Evolutionary conservation across 495 filamentous ascomycete species (phyloP).

Genomic region (Talaromyces borbonicus): DNA sequence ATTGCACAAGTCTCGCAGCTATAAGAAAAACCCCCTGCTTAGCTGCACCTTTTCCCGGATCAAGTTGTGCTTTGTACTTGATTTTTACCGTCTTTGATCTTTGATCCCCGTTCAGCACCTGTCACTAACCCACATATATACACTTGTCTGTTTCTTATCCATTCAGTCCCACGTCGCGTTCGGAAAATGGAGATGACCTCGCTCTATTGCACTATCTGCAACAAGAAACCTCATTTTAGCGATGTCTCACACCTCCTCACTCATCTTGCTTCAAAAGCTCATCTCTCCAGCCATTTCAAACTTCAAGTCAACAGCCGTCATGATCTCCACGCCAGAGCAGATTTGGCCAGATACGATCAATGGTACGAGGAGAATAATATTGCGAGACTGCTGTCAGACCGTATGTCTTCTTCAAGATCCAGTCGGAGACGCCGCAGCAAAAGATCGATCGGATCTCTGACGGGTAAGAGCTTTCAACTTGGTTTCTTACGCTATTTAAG

Average conservation of each 20-base stretch:
- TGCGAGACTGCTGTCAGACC: slow-evolving; percentile 54
- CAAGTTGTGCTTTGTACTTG: not conserved
- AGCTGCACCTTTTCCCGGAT: too few species aligned
- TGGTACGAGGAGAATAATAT: slow-evolving; percentile 64
- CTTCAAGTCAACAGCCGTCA: slow-evolving; percentile 52
- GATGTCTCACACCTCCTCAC: slow-evolving; percentile 84
- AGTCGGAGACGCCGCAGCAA: not conserved
- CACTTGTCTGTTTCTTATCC: too few species aligned
- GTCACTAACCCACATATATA: too few species aligned
- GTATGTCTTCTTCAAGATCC: slow-evolving; percentile 40
- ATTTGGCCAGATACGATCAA: slow-evolving; percentile 49
- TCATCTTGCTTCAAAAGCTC: slow-evolving; percentile 76
- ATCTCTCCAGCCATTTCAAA: slow-evolving; percentile 67
- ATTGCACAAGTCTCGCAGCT: not conserved
- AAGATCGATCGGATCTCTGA: not conserved
- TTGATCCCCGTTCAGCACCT: too few species aligned
- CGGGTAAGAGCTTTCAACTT: not conserved
- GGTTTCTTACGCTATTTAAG: not conserved
- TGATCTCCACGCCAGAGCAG: slow-evolving; percentile 38
- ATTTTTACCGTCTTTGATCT: slow-evolving; percentile 10
- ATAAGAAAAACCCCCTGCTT: not conserved
- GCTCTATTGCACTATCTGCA: slow-evolving; percentile 71
- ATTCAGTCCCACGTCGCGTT: too few species aligned
- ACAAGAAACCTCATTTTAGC: slow-evolving; percentile 67
- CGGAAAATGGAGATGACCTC: slow-evolving; percentile 47